phyloP scores from a whole-genome alignment of 2,329 filamentous ascomycete species.

The Talaromyces sp. region DNA sequence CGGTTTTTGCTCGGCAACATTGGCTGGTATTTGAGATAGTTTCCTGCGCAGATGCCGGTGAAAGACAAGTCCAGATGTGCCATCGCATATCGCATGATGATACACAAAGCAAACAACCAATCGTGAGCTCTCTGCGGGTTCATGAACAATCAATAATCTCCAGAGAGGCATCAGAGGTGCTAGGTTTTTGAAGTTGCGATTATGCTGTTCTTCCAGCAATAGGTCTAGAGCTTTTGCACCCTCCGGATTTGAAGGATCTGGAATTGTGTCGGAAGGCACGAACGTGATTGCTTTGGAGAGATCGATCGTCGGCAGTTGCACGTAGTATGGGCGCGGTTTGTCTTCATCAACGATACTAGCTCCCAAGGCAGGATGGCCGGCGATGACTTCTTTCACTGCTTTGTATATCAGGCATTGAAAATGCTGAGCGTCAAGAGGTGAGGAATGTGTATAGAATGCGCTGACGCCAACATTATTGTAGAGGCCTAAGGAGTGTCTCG shows the following conservation, averaged over 20 bases:
- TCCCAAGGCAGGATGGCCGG: constrained; percentile 1
- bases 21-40: background rate
- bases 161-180: background rate
- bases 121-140: background rate
- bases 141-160: background rate
- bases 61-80: constrained; percentile 7
- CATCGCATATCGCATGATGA: constrained; percentile 12
- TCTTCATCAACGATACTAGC: background rate
- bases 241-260: background rate
- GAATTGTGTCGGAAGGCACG: background rate
- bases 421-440: background rate
- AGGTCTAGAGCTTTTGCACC: background rate
- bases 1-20: background rate
- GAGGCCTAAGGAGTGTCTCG: background rate
- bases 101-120: constrained; percentile 13
- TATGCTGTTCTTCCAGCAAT: constrained; percentile 1
- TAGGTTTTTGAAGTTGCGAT: background rate
- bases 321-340: background rate
- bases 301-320: background rate
- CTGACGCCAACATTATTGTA: background rate
- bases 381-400: background rate
- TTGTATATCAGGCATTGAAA: background rate
- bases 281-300: background rate
- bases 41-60: background rate
- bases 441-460: background rate